phyloP scores from a whole-genome alignment of 768 basidiomycete species.

The Trametes cinnabarina region DNA sequence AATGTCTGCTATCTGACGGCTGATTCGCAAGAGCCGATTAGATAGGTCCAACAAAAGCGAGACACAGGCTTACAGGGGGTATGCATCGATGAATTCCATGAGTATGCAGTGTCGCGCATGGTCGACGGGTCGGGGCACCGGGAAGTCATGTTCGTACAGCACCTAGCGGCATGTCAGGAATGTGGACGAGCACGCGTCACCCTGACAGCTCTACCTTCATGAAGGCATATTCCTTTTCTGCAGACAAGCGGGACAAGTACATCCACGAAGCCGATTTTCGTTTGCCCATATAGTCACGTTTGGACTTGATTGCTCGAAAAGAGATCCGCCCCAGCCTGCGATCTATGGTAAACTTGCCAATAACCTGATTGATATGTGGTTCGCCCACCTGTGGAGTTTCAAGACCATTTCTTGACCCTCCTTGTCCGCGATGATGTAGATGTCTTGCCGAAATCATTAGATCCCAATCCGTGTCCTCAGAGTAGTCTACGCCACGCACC shows the following conservation, averaged over 20 bases:
- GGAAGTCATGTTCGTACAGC: constrained; percentile 86
- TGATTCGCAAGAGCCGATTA: constrained; percentile 32
- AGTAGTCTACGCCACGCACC: constrained; percentile 44
- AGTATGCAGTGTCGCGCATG: constrained; percentile 93
- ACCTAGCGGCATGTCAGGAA: constrained; percentile 49
- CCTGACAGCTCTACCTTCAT: constrained; percentile 71
- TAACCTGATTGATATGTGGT: not conserved
- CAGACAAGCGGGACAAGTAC: constrained; percentile 96
- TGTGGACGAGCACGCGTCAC: not conserved
- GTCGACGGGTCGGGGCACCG: constrained; percentile 91
- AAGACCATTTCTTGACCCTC: constrained; percentile 86
- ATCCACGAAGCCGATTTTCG: constrained; percentile 98
- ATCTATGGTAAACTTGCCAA: not conserved
- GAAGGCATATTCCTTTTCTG: constrained; percentile 97
- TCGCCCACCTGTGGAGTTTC: constrained; percentile 83
- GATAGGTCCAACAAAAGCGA: not conserved
- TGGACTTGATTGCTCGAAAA: constrained; percentile 94
- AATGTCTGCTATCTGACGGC: constrained; percentile 83
- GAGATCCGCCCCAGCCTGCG: constrained; percentile 92
- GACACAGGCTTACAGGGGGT: constrained; percentile 70
- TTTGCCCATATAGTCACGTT: constrained; percentile 94
- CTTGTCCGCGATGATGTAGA: constrained; percentile 84
- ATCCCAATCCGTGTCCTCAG: not conserved
- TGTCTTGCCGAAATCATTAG: constrained; percentile 50
- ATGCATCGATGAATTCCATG: constrained; percentile 95